A percentile compares a stretch with the other conserved stretches of the same genome.
These are phyloP conservation scores for Aspergillus piperis DNA, from an alignment of 2,329 filamentous ascomycete genomes.

Conservation along the genomic window DNA sequence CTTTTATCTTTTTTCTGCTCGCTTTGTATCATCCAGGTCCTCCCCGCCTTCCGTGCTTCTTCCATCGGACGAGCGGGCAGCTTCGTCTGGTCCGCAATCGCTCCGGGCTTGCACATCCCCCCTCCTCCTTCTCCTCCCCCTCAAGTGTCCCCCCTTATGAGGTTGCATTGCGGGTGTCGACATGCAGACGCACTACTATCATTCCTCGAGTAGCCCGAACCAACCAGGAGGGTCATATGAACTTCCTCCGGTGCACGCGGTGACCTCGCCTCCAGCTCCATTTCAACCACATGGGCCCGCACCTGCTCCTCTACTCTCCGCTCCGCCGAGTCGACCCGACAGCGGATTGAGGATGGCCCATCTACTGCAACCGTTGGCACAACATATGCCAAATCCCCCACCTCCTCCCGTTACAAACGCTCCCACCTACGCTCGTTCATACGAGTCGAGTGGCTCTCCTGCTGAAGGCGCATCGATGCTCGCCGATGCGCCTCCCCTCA, in stretches of 20 bases:
- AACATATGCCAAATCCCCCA: slow-evolving; percentile 25
- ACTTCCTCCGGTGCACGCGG: slow-evolving; percentile 38
- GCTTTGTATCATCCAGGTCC: background rate
- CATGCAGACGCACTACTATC: slow-evolving; percentile 40
- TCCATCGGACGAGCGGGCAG: background rate
- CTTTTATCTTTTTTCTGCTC: background rate
- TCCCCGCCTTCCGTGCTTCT: background rate
- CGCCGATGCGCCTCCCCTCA: slow-evolving; percentile 37
- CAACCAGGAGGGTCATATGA: slow-evolving; percentile 33
- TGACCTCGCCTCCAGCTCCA: slow-evolving; percentile 34
- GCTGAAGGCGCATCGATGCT: slow-evolving; percentile 38
- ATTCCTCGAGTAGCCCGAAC: slow-evolving; percentile 27
- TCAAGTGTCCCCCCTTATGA: slow-evolving; percentile 17
- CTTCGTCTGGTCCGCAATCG: background rate
- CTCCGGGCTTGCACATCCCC: background rate
- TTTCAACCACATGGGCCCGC: slow-evolving; percentile 29
- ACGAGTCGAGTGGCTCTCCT: slow-evolving; percentile 44
- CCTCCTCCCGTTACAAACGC: slow-evolving; percentile 26
- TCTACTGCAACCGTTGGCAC: slow-evolving; percentile 40
- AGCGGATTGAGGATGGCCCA: slow-evolving; percentile 46
- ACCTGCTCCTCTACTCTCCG: slow-evolving; percentile 33
- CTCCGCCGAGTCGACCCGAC: slow-evolving; percentile 41
- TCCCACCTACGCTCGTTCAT: slow-evolving; percentile 40
- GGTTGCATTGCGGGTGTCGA: slow-evolving; percentile 18
- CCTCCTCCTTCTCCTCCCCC: background rate